Evolutionary conservation across 805 yeast genomes (phyloP).

Genomic region (Myxozyma neotropica): DNA sequence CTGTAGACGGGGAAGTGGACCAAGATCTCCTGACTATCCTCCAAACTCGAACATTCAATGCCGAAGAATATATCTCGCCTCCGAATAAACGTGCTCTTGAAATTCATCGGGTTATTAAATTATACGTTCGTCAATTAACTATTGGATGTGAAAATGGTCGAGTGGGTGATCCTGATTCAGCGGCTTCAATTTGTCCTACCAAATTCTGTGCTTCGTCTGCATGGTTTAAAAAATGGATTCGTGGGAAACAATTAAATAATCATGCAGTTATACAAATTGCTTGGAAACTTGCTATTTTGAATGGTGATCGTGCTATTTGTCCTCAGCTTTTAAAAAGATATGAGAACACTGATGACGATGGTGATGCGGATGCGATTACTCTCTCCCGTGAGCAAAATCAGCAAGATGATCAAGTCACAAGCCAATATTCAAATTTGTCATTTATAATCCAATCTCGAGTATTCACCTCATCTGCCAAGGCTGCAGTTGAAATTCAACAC

Average conservation of each 20-base stretch:
- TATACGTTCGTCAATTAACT: conserved; percentile 1
- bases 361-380: too few species aligned
- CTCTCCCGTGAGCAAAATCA: background rate
- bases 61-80: background rate
- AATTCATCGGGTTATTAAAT: background rate
- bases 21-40: background rate
- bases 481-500: background rate
- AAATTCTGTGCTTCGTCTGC: conserved; percentile 24
- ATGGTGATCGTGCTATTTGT: conserved; percentile 10
- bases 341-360: too few species aligned
- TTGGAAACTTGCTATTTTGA: conserved; percentile 14
- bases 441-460: background rate
- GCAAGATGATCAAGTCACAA: background rate
- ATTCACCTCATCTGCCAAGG: background rate
- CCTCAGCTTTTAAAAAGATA: background rate
- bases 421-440: too few species aligned
- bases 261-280: conserved; percentile 20
- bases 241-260: background rate
- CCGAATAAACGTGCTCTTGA: background rate
- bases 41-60: background rate
- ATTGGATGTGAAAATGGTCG: conserved; percentile 9
- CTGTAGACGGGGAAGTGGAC: background rate
- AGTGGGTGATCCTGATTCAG: too few species aligned
- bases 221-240: background rate
- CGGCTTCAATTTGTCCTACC: background rate